Evolutionary conservation across 2,329 filamentous ascomycete genomes (phyloP).

Genomic region (Chaetomiaceae sp.): DNA sequence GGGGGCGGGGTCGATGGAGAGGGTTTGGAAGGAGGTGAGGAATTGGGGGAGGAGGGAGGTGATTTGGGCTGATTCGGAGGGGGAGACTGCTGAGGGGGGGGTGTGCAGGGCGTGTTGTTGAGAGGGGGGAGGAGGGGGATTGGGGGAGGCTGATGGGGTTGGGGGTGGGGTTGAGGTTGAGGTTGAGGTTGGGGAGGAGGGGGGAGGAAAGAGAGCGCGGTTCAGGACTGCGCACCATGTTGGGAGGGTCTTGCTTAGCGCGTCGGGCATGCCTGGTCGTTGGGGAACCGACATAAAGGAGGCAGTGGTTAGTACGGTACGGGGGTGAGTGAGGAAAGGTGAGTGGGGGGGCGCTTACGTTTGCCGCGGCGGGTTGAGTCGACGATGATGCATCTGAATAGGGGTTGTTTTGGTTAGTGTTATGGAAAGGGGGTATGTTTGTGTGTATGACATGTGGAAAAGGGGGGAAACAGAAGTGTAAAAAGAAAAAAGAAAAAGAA

Average conservation of each 20-base stretch:
- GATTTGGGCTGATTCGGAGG: conserved; percentile 78
- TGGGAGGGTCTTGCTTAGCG: conserved; percentile 86
- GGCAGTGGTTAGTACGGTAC: not conserved
- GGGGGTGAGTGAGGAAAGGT: not conserved
- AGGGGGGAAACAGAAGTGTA: not conserved
- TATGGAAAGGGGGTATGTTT: not conserved
- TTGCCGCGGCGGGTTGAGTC: conserved; percentile 93
- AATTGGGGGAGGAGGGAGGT: conserved; percentile 54
- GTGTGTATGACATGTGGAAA: no score
- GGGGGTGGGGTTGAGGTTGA: conserved; percentile 28
- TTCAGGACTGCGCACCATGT: conserved; percentile 93
- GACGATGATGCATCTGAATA: conserved; percentile 67
- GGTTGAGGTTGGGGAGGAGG: conserved; percentile 14
- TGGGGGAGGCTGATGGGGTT: no score
- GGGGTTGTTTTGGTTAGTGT: not conserved
- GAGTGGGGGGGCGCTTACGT: conserved; percentile 41
- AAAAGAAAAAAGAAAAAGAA: not conserved
- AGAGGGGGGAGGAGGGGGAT: no score
- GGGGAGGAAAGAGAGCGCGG: conserved; percentile 63
- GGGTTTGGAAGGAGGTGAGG: conserved; percentile 43
- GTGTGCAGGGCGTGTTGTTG: conserved; percentile 63
- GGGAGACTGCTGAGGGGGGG: conserved; percentile 66
- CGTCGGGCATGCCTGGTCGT: conserved; percentile 80
- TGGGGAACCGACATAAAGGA: not conserved
- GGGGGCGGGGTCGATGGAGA: conserved; percentile 54